Evolutionary conservation across 2,329 filamentous ascomycete genomes (phyloP), one percentile per base, ranked within the genome.

Genomic region (Fusarium dimerum): DNA sequence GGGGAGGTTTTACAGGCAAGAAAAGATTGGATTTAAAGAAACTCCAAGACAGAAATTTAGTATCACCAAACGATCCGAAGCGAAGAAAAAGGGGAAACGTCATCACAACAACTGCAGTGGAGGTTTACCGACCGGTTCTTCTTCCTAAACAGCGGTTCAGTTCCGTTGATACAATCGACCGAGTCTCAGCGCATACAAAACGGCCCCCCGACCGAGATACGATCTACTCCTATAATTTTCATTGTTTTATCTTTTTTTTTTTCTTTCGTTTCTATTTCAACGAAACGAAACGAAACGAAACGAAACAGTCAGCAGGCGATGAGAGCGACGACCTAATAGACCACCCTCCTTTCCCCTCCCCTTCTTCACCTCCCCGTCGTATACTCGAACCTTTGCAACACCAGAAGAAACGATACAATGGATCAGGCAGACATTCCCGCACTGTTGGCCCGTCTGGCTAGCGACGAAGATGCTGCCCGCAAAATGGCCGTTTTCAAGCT

Each of bases 401-500:
- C 20, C 20, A 5, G 20, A 26, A 26, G 4, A 26, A 26, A 26
- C 20, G 20, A 26, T 7, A 26, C 20, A 10, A 66, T 87, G 84
- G 84, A 87, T 66, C 84, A 86, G 74, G 82, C 82, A 64, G 84
- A 87, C 63, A 84, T 87, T 62, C 84, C 84, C 45, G 80, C 81
- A 69, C 79, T 87, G 62, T 76, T 87, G 63, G 77, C 82, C 74
- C 83, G 84, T 60, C 76, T 87, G 55, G 77, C 81, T 40, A 86
- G 84, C 73, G 82, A 87, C 63, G 84, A 96, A 74, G 94, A 99
- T 79, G 92, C 90, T 51, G 87, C 90, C 63, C 90, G 92, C 68
- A 99, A 99, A 74, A 97, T 97, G 90, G 94, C 94, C 55, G 94
- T 95, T 55, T 99, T 99, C 83, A 97, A 97, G 77, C 85, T 99